Conservation (phyloP, 768 basidiomycete genomes). For the Cyclocybe aegerita region DNA sequence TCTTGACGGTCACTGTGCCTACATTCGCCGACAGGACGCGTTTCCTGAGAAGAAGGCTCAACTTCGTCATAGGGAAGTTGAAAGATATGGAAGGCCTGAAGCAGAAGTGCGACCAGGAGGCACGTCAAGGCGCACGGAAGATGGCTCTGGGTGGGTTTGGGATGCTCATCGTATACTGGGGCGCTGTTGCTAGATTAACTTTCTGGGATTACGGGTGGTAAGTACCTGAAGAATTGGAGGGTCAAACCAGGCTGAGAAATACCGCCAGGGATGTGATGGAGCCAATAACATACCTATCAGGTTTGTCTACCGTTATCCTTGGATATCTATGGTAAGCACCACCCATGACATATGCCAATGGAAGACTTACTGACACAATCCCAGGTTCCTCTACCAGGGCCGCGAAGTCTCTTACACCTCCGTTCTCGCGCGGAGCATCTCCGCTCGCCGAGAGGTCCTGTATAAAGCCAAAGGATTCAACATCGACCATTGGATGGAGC, state of each 20-base stretch:
- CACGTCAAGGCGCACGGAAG: slow-evolving; percentile 52
- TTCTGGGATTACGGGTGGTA: slow-evolving; percentile 62
- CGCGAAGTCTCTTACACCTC: slow-evolving; percentile 68
- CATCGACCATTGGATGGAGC: slow-evolving; percentile 59
- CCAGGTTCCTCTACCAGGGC: slow-evolving; percentile 58
- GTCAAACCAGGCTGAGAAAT: background rate
- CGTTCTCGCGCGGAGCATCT: slow-evolving; percentile 57
- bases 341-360: background rate
- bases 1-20: slow-evolving; percentile 56
- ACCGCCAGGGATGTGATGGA: slow-evolving; percentile 63
- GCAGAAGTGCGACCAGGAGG: slow-evolving; percentile 52
- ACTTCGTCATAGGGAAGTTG: slow-evolving; percentile 41
- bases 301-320: slow-evolving; percentile 58
- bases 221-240: slow-evolving; percentile 9
- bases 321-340: slow-evolving; percentile 53
- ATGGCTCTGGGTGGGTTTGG: slow-evolving; percentile 61
- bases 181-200: slow-evolving; percentile 58
- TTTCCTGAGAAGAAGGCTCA: slow-evolving; percentile 51
- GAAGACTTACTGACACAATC: background rate
- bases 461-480: slow-evolving; percentile 61
- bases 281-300: slow-evolving; percentile 67
- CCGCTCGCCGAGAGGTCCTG: slow-evolving; percentile 51
- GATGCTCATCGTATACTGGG: slow-evolving; percentile 65
- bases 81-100: slow-evolving; percentile 54
- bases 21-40: slow-evolving; percentile 62